phyloP scores from a whole-genome alignment of 2,329 filamentous ascomycete genomes.

The Sporothrix curviconia region DNA sequence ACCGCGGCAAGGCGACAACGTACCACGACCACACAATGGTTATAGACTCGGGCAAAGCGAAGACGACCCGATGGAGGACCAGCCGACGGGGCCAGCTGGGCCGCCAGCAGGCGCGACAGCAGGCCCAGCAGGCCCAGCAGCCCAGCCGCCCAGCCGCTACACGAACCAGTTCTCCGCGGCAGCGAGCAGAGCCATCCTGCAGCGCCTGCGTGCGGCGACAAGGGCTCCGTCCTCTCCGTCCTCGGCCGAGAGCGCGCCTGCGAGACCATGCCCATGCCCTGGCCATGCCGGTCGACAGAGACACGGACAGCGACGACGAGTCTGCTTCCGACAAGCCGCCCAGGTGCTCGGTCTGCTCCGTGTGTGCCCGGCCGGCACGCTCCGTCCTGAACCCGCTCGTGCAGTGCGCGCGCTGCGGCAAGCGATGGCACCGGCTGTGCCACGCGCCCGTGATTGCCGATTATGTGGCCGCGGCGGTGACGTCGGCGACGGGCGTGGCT shows the following conservation, averaged over 20 bases:
- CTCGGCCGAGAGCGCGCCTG: not conserved
- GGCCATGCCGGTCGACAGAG: not conserved
- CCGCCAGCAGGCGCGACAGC: no score
- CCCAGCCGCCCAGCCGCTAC: no score
- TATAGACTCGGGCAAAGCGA: no score
- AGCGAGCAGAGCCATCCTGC: not conserved
- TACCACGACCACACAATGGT: no score
- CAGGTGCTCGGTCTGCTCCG: not conserved
- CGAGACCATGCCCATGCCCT: not conserved
- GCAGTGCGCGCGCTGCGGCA: slow-evolving; percentile 77
- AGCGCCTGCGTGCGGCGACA: no score
- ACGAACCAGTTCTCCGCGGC: not conserved
- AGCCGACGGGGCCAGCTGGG: no score
- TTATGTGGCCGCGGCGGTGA: slow-evolving; percentile 38
- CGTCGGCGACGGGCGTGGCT: slow-evolving; percentile 52
- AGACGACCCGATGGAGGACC: not conserved
- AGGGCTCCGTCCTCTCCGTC: no score
- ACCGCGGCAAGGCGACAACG: no score
- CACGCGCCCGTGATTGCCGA: slow-evolving; percentile 70
- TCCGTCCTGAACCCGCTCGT: slow-evolving; percentile 64
- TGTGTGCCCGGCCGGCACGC: not conserved
- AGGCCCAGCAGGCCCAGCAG: slow-evolving; percentile 1
- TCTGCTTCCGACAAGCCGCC: no score
- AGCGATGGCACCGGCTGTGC: slow-evolving; percentile 74
- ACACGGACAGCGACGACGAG: no score